These are phyloP conservation scores for Chionographis japonica DNA, from an alignment of 106 monocot species.

Conservation along the genomic window DNA sequence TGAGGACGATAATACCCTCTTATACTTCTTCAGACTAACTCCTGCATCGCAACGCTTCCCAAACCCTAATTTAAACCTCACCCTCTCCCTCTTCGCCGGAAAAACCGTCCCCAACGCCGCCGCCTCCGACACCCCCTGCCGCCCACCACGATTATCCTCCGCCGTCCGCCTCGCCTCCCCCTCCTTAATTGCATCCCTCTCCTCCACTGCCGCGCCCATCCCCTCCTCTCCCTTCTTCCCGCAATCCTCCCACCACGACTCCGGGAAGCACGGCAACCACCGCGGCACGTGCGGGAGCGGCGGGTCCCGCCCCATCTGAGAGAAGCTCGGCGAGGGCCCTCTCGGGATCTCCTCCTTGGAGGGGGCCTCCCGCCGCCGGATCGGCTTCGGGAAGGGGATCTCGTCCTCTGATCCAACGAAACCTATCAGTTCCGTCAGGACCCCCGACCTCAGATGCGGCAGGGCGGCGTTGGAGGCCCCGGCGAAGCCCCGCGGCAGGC, in stretches of 20 bases:
- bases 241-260: not conserved
- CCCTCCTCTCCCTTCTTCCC: not conserved
- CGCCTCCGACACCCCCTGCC: not conserved
- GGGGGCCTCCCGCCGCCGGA: not conserved
- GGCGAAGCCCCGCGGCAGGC: conserved; percentile 25
- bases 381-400: conserved; percentile 48
- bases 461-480: conserved; percentile 27
- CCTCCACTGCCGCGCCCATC: not conserved
- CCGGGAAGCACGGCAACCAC: conserved; percentile 65
- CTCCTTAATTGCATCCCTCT: not conserved
- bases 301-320: conserved; percentile 21
- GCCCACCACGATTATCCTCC: not conserved
- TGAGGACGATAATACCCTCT: not conserved
- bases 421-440: conserved; percentile 22
- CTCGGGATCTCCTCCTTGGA: not conserved
- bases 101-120: not conserved
- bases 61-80: conserved; percentile 1
- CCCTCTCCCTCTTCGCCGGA: conserved; percentile 15
- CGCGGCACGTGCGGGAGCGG: conserved; percentile 49
- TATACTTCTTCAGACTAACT: not conserved
- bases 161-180: not conserved
- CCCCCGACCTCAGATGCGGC: conserved; percentile 28
- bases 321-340: conserved; percentile 10
- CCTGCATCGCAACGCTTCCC: no score
- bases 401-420: conserved; percentile 40